Conservation (phyloP, 2,329 filamentous ascomycete species). For the Huntiella abstrusa region DNA sequence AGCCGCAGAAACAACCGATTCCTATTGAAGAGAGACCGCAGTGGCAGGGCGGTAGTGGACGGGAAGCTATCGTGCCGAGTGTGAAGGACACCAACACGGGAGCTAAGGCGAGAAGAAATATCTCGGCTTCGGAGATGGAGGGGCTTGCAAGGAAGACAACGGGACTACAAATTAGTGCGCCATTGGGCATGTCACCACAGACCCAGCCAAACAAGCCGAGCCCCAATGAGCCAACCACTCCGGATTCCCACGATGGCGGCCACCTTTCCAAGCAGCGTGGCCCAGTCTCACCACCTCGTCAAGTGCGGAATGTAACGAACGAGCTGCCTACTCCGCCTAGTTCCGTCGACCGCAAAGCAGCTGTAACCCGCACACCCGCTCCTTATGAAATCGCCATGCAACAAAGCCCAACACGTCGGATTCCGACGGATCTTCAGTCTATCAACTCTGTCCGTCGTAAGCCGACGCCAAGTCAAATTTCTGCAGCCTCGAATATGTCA, state of each 20-base stretch:
- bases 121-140: constrained; percentile 2
- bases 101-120: constrained; percentile 5
- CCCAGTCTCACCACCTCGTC: too few species aligned
- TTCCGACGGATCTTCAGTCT: constrained; percentile 3
- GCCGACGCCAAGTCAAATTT: constrained; percentile 20
- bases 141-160: not conserved
- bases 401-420: constrained; percentile 3
- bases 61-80: constrained; percentile 42
- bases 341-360: constrained; percentile 11
- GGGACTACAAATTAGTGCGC: too few species aligned
- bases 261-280: too few species aligned
- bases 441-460: constrained; percentile 27
- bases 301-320: not conserved
- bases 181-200: constrained; percentile 4
- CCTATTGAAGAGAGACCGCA: constrained; percentile 28
- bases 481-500: not conserved
- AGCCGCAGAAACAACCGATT: not conserved
- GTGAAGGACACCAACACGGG: constrained; percentile 32
- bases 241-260: too few species aligned
- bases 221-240: too few species aligned
- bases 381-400: constrained; percentile 3
- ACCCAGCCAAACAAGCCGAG: not conserved
- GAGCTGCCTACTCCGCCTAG: constrained; percentile 9
- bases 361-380: constrained; percentile 14
- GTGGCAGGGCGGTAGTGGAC: constrained; percentile 58